Base-by-base conservation (phyloP, 78 protist species). In the Dictyostelium firmibasis region DNA sequence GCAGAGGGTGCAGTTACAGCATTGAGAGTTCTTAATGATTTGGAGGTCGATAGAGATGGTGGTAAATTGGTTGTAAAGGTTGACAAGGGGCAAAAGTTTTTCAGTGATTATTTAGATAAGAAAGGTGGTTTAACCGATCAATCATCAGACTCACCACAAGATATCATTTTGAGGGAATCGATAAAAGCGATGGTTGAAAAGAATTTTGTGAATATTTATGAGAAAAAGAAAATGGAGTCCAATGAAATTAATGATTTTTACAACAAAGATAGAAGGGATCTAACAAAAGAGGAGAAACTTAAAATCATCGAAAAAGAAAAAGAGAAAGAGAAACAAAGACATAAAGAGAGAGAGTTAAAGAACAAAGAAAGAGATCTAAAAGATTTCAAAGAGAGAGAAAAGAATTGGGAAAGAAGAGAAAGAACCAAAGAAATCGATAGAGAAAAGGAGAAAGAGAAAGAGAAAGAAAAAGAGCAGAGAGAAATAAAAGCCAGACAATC, bases 1-100 rank as follows among this genome's bases (percentile, higher is more conserved):
- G 85, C 96, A 23, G 86, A 84, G n/a, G 96, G 96, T 9, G 96
- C 86, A 25, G 50, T 92, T 23, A 64, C 79, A 72, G 96, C 96
- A 31, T 35, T 92, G 16, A 69, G 86, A 50, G 27, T 92, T n/a
- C 36, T 92, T 47, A 84, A 83, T 27, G 86, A 92, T n/a, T 60
- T 83, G 2, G 78, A 79, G 36, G 38, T 92, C 16, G 85, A 50
- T 20, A 33, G 79, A 1, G 79, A 84, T 13, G 81, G 89, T 27
- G 50, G 79, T 14, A 64, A 85, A 20, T 33, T 64, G 3, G 25
- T 44, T 29, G 35, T 79, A 3, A 88, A 88, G n/a, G 93, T 79
- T 36, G 93, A 88, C 41, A 78, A 57, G 7, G 86, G 72, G 16
- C 93, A 79, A 67, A 79, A 77, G 79, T 64, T 41, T 60, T 64